A percentile compares a stretch with the other conserved stretches of the same genome.
phyloP scores from a whole-genome alignment of 2,329 filamentous ascomycete species.

The Talaromyces atroroseus region DNA sequence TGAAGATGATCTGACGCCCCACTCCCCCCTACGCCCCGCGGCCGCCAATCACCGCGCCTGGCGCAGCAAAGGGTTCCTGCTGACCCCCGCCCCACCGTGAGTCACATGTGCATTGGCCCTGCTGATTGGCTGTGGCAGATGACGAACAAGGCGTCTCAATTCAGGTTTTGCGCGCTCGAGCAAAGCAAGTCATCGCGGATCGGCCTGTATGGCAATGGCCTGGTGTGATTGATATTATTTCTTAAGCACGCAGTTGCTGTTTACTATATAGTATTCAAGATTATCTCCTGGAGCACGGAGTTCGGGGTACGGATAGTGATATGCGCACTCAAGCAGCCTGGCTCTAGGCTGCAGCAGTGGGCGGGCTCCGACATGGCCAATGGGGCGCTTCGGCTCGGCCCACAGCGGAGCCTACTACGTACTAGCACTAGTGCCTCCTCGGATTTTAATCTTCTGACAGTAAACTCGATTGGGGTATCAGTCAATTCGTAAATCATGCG shows the following conservation, averaged over 20 bases:
- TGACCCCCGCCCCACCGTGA: slow-evolving; percentile 7
- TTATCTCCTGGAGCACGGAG: too few species aligned
- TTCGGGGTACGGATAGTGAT: too few species aligned
- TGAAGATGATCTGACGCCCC: slow-evolving; percentile 7
- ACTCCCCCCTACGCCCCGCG: neutral
- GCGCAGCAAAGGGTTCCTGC: slow-evolving; percentile 9
- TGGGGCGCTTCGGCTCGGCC: neutral
- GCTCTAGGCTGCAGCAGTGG: neutral
- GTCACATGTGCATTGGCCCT: slow-evolving; percentile 1
- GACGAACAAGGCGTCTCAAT: neutral
- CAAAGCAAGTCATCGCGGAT: too few species aligned
- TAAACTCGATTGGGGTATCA: neutral
- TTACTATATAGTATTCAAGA: too few species aligned
- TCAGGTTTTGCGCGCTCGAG: too few species aligned
- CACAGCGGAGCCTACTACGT: neutral
- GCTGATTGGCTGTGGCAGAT: neutral
- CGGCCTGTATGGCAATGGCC: too few species aligned
- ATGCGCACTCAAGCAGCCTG: neutral
- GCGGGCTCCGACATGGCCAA: neutral
- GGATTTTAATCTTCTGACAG: too few species aligned
- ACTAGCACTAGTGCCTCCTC: too few species aligned
- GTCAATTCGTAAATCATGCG: neutral
- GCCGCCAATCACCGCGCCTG: neutral
- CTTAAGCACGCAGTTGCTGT: too few species aligned
- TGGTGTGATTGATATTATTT: neutral